Percentiles rank a stretch among this genome's conserved stretches.
Conservation (phyloP, 306 rosid species). For the Hylodesmum podocarpum region DNA sequence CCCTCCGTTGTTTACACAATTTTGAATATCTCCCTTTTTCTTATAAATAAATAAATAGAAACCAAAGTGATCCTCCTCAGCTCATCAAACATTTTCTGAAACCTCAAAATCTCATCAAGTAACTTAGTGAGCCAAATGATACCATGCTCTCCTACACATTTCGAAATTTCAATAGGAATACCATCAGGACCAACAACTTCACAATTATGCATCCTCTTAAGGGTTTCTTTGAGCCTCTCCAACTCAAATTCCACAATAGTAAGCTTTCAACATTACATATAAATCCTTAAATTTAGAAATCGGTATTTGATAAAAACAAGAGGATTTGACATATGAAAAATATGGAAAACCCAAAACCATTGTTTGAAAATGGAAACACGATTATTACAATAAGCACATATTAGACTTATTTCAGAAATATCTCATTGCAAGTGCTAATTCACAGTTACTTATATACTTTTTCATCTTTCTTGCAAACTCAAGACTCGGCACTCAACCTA, state of each 20-base stretch:
- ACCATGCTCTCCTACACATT: not conserved
- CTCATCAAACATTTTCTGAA: not conserved
- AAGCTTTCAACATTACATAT: not conserved
- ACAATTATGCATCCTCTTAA: not conserved
- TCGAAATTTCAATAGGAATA: not conserved
- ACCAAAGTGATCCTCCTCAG: not conserved
- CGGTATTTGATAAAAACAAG: constrained; percentile 16
- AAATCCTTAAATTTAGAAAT: constrained; percentile 1
- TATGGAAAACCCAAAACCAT: constrained; percentile 7
- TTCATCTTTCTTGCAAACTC: not conserved
- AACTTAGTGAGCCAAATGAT: not conserved
- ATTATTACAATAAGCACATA: not conserved
- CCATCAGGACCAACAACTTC: not conserved
- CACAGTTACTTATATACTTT: not conserved
- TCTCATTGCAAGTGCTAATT: not conserved
- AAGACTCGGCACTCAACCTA: not conserved
- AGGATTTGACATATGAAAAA: not conserved
- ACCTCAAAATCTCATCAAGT: not conserved
- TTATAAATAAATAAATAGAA: not conserved
- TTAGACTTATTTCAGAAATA: constrained; percentile 1
- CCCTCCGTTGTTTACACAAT: not conserved
- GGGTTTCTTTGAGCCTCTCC: not conserved
- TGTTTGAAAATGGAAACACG: constrained; percentile 7
- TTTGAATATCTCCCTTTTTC: not conserved
- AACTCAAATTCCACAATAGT: not conserved